These are phyloP conservation scores for Pittosporum tobira DNA, from an alignment of 129 eudicot genomes.

Conservation along the genomic window DNA sequence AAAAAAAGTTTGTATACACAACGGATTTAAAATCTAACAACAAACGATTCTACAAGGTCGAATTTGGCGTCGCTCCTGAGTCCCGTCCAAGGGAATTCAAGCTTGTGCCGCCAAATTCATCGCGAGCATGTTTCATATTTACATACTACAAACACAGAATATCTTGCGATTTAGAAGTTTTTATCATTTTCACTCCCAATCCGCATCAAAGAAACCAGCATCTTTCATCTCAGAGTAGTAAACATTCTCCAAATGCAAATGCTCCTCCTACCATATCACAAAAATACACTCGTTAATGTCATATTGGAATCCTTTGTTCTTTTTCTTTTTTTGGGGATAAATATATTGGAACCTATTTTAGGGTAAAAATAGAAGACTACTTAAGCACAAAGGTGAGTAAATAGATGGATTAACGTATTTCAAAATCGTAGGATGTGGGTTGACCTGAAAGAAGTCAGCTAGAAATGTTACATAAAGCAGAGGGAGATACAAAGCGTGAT, in stretches of 20 bases:
- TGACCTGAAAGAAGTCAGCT: constrained; percentile 45
- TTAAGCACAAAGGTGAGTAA: neutral
- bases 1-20: neutral
- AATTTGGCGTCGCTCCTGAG: no score
- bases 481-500: constrained; percentile 39
- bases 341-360: no score
- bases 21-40: neutral
- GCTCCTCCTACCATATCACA: constrained; percentile 36
- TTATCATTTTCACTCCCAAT: constrained; percentile 28
- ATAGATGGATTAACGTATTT: neutral
- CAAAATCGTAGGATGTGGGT: neutral
- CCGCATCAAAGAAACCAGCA: constrained; percentile 49
- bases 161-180: neutral
- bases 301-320: neutral
- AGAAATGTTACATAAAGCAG: constrained; percentile 36
- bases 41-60: neutral
- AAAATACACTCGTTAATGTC: neutral
- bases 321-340: no score
- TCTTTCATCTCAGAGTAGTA: constrained; percentile 52
- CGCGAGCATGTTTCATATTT: constrained; percentile 6
- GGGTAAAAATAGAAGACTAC: no score
- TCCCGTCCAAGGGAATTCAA: neutral
- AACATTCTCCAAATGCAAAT: constrained; percentile 36
- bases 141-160: neutral
- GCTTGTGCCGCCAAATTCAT: neutral